These are phyloP conservation scores for Lachnellula cervina DNA, from an alignment of 2,329 filamentous ascomycete genomes.

Conservation along the genomic window DNA sequence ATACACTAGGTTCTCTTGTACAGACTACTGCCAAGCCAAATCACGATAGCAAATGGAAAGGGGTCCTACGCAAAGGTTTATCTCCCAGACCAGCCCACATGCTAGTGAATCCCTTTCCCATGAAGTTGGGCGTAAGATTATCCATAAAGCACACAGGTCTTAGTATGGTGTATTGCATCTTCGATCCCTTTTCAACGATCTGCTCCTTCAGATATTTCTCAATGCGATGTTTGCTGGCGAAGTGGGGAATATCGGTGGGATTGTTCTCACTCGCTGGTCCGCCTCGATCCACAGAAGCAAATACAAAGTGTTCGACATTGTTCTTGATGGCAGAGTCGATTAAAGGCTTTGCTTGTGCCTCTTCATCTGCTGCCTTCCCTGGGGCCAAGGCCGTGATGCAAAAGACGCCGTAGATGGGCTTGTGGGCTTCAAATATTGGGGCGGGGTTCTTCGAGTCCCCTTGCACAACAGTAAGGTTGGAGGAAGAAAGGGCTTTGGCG, in stretches of 20 bases:
- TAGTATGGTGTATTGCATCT: constrained; percentile 52
- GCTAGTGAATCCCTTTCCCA: constrained; percentile 17
- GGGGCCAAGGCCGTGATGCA: constrained; percentile 35
- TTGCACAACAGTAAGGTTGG: constrained; percentile 48
- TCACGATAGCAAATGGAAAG: no score
- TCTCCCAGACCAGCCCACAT: constrained; percentile 35
- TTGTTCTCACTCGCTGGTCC: constrained; percentile 43
- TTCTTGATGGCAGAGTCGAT: constrained; percentile 51
- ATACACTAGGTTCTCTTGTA: no score
- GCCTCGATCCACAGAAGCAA: constrained; percentile 59
- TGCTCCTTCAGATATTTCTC: constrained; percentile 49
- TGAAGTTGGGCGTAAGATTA: constrained; percentile 29
- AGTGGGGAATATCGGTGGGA: constrained; percentile 49
- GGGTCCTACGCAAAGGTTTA: constrained; percentile 27
- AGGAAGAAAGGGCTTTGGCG: constrained; percentile 40
- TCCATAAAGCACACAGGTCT: constrained; percentile 55
- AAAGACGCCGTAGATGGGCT: constrained; percentile 49
- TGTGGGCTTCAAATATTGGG: constrained; percentile 43
- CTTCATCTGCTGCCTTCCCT: constrained; percentile 39
- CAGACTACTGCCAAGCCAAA: no score
- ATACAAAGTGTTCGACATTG: constrained; percentile 57
- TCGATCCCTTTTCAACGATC: constrained; percentile 27
- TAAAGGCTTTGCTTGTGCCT: constrained; percentile 46
- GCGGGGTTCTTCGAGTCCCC: constrained; percentile 46
- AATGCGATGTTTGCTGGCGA: constrained; percentile 49